Evolutionary conservation across 495 filamentous ascomycete genomes (phyloP).

Genomic region (Penicillium bialowiezense): DNA sequence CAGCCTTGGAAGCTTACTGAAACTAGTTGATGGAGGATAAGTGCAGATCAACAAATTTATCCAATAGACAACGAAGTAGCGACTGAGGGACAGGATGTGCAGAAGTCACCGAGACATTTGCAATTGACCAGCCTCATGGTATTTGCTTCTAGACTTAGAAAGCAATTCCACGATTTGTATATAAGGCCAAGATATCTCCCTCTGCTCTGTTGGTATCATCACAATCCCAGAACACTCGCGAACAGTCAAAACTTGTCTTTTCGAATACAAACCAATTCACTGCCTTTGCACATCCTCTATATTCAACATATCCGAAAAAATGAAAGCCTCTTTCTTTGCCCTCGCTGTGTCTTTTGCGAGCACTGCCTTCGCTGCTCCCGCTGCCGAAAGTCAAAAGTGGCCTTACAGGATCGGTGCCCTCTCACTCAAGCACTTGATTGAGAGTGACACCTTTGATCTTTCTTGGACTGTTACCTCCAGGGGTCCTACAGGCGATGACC

Average conservation of each 20-base stretch:
- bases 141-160: too few relatives aligned
- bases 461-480: not conserved
- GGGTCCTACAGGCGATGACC: not conserved
- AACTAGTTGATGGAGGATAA: too few relatives aligned
- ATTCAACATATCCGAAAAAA: not conserved
- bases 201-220: not conserved
- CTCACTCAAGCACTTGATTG: not conserved
- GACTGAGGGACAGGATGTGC: too few relatives aligned
- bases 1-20: too few relatives aligned
- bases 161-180: too few relatives aligned
- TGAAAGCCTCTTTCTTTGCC: not conserved
- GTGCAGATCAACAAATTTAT: not conserved
- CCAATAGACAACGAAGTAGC: too few relatives aligned
- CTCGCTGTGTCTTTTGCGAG: not conserved
- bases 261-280: not conserved
- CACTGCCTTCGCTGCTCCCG: not conserved
- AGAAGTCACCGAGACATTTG: not conserved
- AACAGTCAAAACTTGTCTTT: not conserved
- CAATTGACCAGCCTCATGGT: too few relatives aligned
- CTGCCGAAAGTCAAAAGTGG: not conserved
- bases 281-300: not conserved
- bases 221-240: not conserved
- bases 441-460: not conserved
- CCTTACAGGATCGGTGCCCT: not conserved
- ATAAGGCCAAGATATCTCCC: not conserved